Conservation (phyloP, 331 rosid species). For the Cydonia oblonga region DNA sequence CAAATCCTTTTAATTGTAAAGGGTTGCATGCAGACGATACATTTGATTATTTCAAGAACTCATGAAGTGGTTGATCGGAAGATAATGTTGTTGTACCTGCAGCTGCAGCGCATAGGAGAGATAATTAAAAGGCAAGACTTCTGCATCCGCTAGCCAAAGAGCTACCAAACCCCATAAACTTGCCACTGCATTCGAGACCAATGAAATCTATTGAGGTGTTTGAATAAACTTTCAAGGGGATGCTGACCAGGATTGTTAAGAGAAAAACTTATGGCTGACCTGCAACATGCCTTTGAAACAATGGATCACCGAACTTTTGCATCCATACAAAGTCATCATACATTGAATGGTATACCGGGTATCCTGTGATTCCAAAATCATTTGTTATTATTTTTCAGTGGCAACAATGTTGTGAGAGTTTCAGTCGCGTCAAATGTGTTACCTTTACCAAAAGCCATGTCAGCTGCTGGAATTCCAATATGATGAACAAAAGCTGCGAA, state of each 20-base stretch:
- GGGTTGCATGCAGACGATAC: no score
- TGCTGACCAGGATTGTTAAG: no score
- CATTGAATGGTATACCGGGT: constrained; percentile 61
- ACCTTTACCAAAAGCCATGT: constrained; percentile 44
- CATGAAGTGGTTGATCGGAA: neutral
- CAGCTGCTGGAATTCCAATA: constrained; percentile 62
- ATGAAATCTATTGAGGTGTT: neutral
- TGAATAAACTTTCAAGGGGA: neutral
- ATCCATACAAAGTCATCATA: constrained; percentile 71
- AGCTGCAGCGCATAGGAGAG: constrained; percentile 50
- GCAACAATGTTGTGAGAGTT: neutral
- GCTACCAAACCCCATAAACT: constrained; percentile 67
- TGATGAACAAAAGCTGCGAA: constrained; percentile 61
- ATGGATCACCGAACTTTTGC: constrained; percentile 67
- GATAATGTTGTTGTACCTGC: constrained; percentile 25
- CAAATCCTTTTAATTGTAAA: no score
- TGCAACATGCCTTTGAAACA: constrained; percentile 71
- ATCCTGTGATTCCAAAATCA: no score
- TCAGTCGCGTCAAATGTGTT: neutral
- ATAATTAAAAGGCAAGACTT: constrained; percentile 63
- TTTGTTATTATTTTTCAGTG: neutral
- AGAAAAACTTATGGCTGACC: constrained; percentile 24
- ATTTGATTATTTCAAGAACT: neutral
- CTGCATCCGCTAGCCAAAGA: constrained; percentile 67
- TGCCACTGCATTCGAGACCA: constrained; percentile 30